Evolutionary conservation across 2,329 filamentous ascomycete species (phyloP), one percentile per base, ranked within the genome.

Genomic region (Juglanconis oblonga): DNA sequence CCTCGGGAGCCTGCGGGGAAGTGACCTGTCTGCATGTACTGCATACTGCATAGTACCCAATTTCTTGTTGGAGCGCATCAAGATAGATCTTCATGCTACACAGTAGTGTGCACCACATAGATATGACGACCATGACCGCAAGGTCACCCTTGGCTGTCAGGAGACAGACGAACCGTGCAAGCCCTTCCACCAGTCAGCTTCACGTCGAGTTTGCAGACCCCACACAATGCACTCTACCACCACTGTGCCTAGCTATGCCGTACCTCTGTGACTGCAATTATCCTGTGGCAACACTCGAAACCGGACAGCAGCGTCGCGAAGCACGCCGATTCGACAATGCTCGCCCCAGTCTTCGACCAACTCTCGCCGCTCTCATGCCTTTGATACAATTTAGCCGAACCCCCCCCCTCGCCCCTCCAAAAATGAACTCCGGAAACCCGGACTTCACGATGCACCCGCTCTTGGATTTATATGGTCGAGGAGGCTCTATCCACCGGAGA

Each of bases 131-230:
- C 17, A 8, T 11, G 11, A 31, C 24, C 29, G 38, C 51, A 55
- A 35, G 52, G 52, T 32, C 31, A 47, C 24, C 52, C 52, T 32
- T 54, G 40, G 29, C 40, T 54, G 40, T 44, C 52, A 49, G 31
- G 9, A 32, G 47, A 36, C 55, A 11, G 47, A 17, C 35, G 35
- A 29, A 11, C 51, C 17, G 14, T 31, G 17, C 35, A 40, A 14
- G n/a, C 14, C 47, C 55, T 57, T 50, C 55, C 55, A 50, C 55
- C 55, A 57, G 35, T 57, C 55, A 57, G 45, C 53, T 13, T 40
- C 44, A 8, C 3, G 14, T 11, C 14, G 4, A 49, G 32, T 11
- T 44, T 48, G 44, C 33, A 9, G 6, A 3, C 29, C 29, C 14
- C 29, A 14, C 17, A 48, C 3, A 42, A 8, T 31, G 24, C 33